Conservation (phyloP, 2,329 filamentous ascomycete genomes). For the Pseudogymnoascus sp. region DNA sequence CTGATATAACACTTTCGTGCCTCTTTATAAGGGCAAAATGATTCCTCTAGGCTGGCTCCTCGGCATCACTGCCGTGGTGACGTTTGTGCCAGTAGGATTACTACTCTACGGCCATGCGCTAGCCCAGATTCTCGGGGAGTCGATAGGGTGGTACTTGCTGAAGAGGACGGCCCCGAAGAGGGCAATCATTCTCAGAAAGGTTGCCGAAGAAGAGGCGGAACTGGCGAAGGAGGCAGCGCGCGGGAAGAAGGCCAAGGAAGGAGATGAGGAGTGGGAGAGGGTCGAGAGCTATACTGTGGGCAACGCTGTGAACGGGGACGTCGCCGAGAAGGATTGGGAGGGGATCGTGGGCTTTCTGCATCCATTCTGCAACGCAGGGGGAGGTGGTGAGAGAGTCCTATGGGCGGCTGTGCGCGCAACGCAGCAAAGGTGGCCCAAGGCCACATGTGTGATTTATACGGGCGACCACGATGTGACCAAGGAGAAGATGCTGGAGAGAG, state of each 20-base stretch:
- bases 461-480: slow-evolving; percentile 88
- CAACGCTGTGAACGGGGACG: slow-evolving; percentile 35
- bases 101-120: slow-evolving; percentile 1
- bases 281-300: slow-evolving; percentile 47
- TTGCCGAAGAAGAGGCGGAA: slow-evolving; percentile 6
- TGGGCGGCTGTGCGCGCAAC: slow-evolving; percentile 93
- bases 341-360: slow-evolving; percentile 95
- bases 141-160: neutral
- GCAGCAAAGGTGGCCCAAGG: slow-evolving; percentile 78
- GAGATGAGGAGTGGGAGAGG: slow-evolving; percentile 50
- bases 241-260: slow-evolving; percentile 27
- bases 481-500: slow-evolving; percentile 64
- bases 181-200: slow-evolving; percentile 21
- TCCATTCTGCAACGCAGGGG: slow-evolving; percentile 95
- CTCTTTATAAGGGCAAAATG: neutral
- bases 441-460: slow-evolving; percentile 88
- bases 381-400: slow-evolving; percentile 88
- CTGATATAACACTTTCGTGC: slow-evolving; percentile 4
- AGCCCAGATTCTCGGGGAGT: slow-evolving; percentile 1
- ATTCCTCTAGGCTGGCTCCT: slow-evolving; percentile 2
- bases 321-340: slow-evolving; percentile 55
- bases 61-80: slow-evolving; percentile 2
- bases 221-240: neutral
- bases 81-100: neutral
- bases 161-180: slow-evolving; percentile 13